phyloP scores from a whole-genome alignment of 208 protist genomes.

The Leishmania mexicana region DNA sequence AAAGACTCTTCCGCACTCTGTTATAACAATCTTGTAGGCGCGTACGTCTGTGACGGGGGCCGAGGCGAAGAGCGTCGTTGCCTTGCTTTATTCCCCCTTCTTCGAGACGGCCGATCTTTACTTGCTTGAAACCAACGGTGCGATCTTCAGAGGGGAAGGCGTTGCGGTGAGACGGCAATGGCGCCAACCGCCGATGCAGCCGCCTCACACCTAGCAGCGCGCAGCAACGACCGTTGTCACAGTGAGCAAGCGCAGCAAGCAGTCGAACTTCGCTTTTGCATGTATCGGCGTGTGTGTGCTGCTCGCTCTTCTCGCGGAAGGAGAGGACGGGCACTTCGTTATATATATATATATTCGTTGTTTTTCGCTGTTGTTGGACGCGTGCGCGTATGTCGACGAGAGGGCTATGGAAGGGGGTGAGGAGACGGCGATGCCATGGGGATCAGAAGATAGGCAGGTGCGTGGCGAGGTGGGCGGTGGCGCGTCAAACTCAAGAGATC shows the following conservation, averaged over 20 bases:
- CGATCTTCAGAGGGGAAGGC: not conserved
- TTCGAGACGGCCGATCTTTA: not conserved
- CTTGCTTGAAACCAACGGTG: not conserved
- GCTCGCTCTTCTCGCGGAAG: not conserved
- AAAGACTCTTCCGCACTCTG: not conserved
- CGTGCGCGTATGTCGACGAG: not conserved
- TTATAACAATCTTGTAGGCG: not conserved
- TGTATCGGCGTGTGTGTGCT: not conserved
- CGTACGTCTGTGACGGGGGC: not conserved
- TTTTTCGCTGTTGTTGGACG: not conserved
- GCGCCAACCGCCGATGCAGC: not conserved
- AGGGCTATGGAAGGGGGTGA: not conserved
- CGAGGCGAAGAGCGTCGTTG: not conserved
- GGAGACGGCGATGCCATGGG: not conserved
- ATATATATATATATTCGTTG: no score
- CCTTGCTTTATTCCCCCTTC: not conserved
- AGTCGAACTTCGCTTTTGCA: not conserved
- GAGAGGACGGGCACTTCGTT: not conserved
- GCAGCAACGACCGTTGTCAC: not conserved
- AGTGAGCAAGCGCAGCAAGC: not conserved
- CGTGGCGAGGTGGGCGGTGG: not conserved
- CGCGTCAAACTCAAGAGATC: not conserved
- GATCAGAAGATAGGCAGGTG: not conserved
- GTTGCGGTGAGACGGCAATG: not conserved
- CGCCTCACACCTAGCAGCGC: not conserved